Base-by-base conservation (phyloP, 2,329 filamentous ascomycete genomes). In the Magnaporthiopsis poae region DNA sequence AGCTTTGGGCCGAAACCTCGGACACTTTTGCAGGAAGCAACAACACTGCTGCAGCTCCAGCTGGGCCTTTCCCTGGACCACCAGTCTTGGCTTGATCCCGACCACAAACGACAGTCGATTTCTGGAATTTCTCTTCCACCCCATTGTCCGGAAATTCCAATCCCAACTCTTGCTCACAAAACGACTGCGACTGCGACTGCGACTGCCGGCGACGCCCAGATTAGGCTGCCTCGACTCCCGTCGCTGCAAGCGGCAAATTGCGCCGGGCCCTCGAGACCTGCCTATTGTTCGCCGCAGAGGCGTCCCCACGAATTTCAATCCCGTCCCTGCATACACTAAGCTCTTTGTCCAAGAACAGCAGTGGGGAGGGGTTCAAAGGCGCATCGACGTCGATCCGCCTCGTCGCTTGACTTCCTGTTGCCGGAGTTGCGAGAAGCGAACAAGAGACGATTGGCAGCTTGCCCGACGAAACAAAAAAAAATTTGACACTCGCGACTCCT, bases 1-100 rank as follows among this genome's bases (percentile, higher is more conserved):
- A 75, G 69, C 73, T 75, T 71, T 71, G 72, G 73, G 72, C 72
- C 76, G 75, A 77, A 77, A 77, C 75, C 46, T 56, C 46, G 21
- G 70, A 31, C 35, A 65, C 29, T 59, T 60, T 61, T 61, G 63
- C 61, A 63, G 52, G 33, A 67, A 68, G 59, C 35, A 21, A 56
- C 7, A 25, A 25, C 46, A 25, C 18, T 18, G 52, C 35, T 61
- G n/a, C n/a, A 21, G 35, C 27, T 39, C 36, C 11, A 39, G 12
- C 11, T 12, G 29, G 11, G 15, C 29, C 27, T 21, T 60, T 25
- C 5, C 36, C n/a, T 25, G 21, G 21, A 56, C 21, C 7, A 56
- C 21, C 7, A 56, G 7, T 2, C 21, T 56, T 11, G 46, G 46
- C 21, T 56, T 56, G 46, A 56, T 11, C 46, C 21, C 46, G n/a